A percentile compares a stretch with the other conserved stretches of the same genome.
Conservation (phyloP, 1,284 basidiomycete genomes). For the Exobasidium rhododendri region DNA sequence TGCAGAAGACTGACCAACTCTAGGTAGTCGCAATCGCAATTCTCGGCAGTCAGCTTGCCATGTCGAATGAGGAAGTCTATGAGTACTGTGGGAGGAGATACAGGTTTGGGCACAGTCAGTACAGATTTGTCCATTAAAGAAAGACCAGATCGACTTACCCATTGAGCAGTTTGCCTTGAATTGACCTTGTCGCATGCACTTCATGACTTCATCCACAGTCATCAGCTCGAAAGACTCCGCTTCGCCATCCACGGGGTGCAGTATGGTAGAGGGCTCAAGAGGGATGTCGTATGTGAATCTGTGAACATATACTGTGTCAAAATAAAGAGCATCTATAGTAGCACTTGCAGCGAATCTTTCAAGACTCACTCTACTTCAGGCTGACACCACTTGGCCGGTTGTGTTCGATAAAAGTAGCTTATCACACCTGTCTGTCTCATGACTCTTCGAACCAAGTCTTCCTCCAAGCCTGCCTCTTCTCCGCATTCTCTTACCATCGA, state of each 20-base stretch:
- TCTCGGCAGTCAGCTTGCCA: slow-evolving; percentile 64
- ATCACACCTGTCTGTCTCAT: slow-evolving; percentile 57
- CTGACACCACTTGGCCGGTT: slow-evolving; percentile 58
- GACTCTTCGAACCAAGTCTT: slow-evolving; percentile 63
- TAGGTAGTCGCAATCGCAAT: slow-evolving; percentile 12
- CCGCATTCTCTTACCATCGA: slow-evolving; percentile 84
- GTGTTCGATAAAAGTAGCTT: slow-evolving; percentile 64
- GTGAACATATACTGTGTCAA: no score
- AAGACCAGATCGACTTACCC: slow-evolving; percentile 56
- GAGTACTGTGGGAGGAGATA: slow-evolving; percentile 59
- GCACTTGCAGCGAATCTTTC: no score
- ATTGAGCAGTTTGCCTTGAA: slow-evolving; percentile 82
- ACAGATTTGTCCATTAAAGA: no score
- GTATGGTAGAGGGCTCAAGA: slow-evolving; percentile 58
- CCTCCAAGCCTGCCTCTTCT: slow-evolving; percentile 80
- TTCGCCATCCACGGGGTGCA: slow-evolving; percentile 81
- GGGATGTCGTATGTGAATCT: slow-evolving; percentile 55
- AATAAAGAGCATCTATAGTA: no score
- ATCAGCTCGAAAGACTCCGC: slow-evolving; percentile 76
- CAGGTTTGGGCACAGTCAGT: no score
- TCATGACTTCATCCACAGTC: slow-evolving; percentile 37
- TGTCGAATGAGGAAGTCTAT: slow-evolving; percentile 78
- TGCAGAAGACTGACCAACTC: slow-evolving; percentile 6
- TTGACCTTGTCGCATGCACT: slow-evolving; percentile 57
- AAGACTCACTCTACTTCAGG: slow-evolving; percentile 45